phyloP scores from a whole-genome alignment of 306 rosid species.

The Luffa acutangula region DNA sequence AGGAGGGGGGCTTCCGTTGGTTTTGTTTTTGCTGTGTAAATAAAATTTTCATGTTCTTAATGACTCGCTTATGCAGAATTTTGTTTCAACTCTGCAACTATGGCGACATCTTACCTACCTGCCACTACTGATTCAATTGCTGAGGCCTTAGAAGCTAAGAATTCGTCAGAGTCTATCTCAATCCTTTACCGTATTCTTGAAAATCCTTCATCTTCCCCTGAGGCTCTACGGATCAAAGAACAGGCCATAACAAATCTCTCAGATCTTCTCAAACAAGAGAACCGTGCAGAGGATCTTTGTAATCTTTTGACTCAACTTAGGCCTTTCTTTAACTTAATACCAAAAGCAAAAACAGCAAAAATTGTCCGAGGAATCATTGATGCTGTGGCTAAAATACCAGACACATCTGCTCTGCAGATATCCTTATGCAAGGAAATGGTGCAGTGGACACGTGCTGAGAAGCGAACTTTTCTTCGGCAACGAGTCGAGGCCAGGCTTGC shows the following conservation, averaged over 20 bases:
- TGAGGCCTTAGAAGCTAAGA: slow-evolving; percentile 59
- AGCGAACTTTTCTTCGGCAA: slow-evolving; percentile 85
- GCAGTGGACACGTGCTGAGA: slow-evolving; percentile 86
- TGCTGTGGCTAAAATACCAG: slow-evolving; percentile 80
- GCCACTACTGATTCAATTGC: slow-evolving; percentile 66
- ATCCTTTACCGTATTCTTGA: slow-evolving; percentile 67
- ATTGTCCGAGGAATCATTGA: slow-evolving; percentile 82
- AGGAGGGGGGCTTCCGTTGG: not conserved
- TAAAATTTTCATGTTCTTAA: not conserved
- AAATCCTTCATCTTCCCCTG: slow-evolving; percentile 72
- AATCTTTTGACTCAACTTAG: slow-evolving; percentile 82
- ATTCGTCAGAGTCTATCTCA: slow-evolving; percentile 58
- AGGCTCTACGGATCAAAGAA: slow-evolving; percentile 79
- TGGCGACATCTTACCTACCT: slow-evolving; percentile 74
- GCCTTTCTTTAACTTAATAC: slow-evolving; percentile 87
- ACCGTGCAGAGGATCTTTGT: slow-evolving; percentile 83
- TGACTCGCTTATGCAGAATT: not conserved
- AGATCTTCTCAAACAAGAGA: slow-evolving; percentile 69
- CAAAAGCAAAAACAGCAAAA: slow-evolving; percentile 92
- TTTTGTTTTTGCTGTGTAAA: not conserved
- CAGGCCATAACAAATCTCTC: slow-evolving; percentile 69
- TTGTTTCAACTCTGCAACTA: slow-evolving; percentile 9
- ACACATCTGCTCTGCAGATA: slow-evolving; percentile 76
- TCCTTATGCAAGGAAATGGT: slow-evolving; percentile 90
- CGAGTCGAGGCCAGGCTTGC: slow-evolving; percentile 96